Percentiles rank a stretch among this genome's conserved stretches.
phyloP scores from a whole-genome alignment of 495 filamentous ascomycete genomes.

The Choiromyces venosus region DNA sequence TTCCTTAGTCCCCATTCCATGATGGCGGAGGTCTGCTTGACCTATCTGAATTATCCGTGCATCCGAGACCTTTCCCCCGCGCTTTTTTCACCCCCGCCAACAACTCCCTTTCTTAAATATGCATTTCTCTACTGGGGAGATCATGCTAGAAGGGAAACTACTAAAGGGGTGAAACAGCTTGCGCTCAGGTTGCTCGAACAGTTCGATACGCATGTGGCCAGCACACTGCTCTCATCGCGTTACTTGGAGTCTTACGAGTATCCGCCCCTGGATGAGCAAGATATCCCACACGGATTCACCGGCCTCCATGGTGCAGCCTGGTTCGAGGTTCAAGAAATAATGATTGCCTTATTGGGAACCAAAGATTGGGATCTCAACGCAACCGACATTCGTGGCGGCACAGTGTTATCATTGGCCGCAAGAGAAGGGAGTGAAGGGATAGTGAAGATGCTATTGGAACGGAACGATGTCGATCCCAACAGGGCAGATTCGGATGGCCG shows the following conservation, averaged over 20 bases:
- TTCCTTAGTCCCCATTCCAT: no score
- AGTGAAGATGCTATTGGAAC: no score
- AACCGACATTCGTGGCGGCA: background rate
- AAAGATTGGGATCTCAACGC: background rate
- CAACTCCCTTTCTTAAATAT: background rate
- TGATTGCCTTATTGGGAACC: background rate
- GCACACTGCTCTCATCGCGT: background rate
- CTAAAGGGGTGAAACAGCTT: background rate
- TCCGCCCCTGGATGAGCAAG: no score
- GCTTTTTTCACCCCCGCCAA: background rate
- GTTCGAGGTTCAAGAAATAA: background rate
- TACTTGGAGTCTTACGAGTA: no score
- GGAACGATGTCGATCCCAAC: constrained; percentile 38
- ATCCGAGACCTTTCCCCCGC: no score
- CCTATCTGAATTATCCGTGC: no score
- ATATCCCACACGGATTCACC: no score
- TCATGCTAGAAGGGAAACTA: background rate
- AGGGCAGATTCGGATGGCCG: constrained; percentile 12
- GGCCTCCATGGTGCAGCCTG: background rate
- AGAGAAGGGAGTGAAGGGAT: no score
- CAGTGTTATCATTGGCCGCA: background rate
- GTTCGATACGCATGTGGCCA: background rate
- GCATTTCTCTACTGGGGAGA: background rate
- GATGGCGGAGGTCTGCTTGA: no score
- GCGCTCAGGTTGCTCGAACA: background rate